Evolutionary conservation across 495 filamentous ascomycete species (phyloP).

Genomic region (Aspergillus mulundensis): DNA sequence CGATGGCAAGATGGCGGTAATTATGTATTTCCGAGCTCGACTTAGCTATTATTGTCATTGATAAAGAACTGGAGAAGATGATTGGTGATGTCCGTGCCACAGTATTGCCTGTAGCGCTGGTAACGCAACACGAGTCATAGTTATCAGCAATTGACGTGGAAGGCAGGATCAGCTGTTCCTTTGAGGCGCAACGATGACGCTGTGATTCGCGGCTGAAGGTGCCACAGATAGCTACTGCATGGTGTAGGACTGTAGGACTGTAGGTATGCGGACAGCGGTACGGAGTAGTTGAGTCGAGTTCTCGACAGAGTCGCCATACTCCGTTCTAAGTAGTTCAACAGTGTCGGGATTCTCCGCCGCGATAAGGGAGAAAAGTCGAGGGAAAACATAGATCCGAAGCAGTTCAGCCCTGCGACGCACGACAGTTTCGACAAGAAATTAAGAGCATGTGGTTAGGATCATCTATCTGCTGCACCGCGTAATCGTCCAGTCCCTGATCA

Average conservation of each 20-base stretch:
- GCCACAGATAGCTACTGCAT: neutral
- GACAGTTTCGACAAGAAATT: neutral
- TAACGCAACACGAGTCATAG: constrained; percentile 1
- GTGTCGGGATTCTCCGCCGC: neutral
- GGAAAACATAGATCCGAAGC: neutral
- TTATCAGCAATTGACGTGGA: constrained; percentile 1
- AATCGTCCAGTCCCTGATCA: neutral
- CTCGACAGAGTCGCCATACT: too few species aligned
- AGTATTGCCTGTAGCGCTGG: neutral
- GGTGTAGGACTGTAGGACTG: too few species aligned
- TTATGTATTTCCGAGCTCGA: neutral
- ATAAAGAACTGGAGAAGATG: neutral
- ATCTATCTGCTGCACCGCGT: neutral
- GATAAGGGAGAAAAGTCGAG: neutral
- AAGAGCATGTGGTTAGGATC: neutral
- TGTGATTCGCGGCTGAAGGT: neutral
- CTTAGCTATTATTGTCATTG: neutral
- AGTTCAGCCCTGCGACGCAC: neutral
- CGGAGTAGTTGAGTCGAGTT: too few species aligned
- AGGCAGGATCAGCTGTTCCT: neutral
- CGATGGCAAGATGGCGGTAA: too few species aligned
- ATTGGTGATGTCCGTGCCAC: constrained; percentile 1
- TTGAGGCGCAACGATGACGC: neutral
- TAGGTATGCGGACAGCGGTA: too few species aligned
- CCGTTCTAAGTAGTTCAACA: neutral